phyloP scores from a whole-genome alignment of 352 stramenopile species.

The Pythium graminicola region DNA sequence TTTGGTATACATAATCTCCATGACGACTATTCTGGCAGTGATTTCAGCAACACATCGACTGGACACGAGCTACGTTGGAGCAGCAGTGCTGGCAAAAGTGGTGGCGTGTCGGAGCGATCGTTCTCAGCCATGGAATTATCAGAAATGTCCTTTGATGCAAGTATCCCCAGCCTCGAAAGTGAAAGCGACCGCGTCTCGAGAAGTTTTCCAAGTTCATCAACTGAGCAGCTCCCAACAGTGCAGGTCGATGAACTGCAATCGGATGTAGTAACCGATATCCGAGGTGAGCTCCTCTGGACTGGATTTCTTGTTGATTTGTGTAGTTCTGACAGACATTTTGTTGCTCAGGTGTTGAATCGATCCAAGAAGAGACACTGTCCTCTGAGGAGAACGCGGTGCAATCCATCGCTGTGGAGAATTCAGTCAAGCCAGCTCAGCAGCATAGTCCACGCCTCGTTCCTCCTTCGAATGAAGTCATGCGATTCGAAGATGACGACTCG shows the following conservation, averaged over 20 bases:
- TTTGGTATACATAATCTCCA: background rate
- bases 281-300: background rate
- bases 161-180: conserved; percentile 36
- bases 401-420: background rate
- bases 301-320: background rate
- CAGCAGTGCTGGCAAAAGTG: background rate
- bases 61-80: conserved; percentile 8
- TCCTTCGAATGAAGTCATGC: conserved; percentile 1
- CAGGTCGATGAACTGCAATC: background rate
- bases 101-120: conserved; percentile 1
- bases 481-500: conserved; percentile 35
- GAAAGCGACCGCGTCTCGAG: conserved; percentile 14
- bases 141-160: conserved; percentile 34
- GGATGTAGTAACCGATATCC: conserved; percentile 1
- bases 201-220: conserved; percentile 5
- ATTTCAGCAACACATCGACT: background rate
- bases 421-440: background rate
- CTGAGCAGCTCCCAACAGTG: conserved; percentile 8
- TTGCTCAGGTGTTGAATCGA: conserved; percentile 3
- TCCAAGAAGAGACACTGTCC: background rate
- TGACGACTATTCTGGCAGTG: background rate
- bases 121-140: conserved; percentile 35
- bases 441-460: background rate
- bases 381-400: background rate
- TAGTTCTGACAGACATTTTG: background rate